A percentile compares a stretch with the other conserved stretches of the same genome.
These are phyloP conservation scores for Aspergillus aculeatinus DNA, from an alignment of 2,329 filamentous ascomycete genomes.

Conservation along the genomic window DNA sequence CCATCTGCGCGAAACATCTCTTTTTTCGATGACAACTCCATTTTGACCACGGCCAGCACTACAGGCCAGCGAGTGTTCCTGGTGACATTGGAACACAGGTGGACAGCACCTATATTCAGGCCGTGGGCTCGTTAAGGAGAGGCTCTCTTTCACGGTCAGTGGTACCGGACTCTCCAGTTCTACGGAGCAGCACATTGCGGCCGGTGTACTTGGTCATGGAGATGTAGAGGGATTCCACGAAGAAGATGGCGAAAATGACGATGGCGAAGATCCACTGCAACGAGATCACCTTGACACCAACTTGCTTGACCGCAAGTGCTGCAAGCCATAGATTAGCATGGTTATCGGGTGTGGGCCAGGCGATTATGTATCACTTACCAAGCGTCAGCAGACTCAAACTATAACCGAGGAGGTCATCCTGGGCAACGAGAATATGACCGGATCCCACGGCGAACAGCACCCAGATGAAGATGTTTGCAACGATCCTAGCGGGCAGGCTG, in stretches of 20 bases:
- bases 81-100: not conserved
- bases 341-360: not conserved
- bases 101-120: not conserved
- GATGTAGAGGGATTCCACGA: conserved; percentile 61
- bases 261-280: conserved; percentile 95
- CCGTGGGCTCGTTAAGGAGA: conserved; percentile 45
- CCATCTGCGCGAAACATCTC: not conserved
- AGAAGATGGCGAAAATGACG: conserved; percentile 72
- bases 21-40: not conserved
- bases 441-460: conserved; percentile 72
- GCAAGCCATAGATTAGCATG: conserved; percentile 4
- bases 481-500: conserved; percentile 68
- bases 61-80: not conserved
- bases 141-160: conserved; percentile 56
- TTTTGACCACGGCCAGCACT: not conserved
- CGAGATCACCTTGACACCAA: conserved; percentile 69
- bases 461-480: conserved; percentile 89
- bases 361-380: conserved; percentile 44
- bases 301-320: conserved; percentile 74
- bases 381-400: conserved; percentile 71
- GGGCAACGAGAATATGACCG: conserved; percentile 72
- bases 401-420: conserved; percentile 77
- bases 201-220: conserved; percentile 35
- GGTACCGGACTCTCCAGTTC: conserved; percentile 36
- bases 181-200: conserved; percentile 38